Evolutionary conservation across 441 rosid genomes (phyloP), one percentile per base, ranked within the genome.

Genomic region (Adansonia rubrostipa): DNA sequence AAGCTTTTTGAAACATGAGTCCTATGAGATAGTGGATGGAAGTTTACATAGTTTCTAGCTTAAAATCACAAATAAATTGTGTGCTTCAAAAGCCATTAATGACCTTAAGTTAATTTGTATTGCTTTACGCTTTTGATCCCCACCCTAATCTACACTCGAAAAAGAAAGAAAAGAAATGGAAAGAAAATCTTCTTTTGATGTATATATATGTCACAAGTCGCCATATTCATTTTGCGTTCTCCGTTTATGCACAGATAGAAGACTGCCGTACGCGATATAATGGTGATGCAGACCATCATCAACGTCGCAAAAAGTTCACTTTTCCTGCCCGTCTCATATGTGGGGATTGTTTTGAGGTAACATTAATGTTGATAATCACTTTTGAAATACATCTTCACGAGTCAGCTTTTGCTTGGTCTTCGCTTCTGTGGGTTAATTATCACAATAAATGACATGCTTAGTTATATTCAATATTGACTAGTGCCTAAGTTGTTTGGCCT

Each of bases 321-420:
- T 96, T 96, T 82, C 99, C 97, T 5, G 98, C 98, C 15, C 98
- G 94, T 61, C 94, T 96, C 73, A 72, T 93, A 57, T 94, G 98
- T 36, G 99, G 96, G 36, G 98, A 94, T 84, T 96, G 99, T 88
- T 96, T 77, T 84, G 99, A 96, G 96, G 99, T 94, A 84, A 85
- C 65, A 73, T 9, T 24, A 65, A 57, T 44, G 56, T 44, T 72
- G 24, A 33, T 28, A 9, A 20, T 17, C 36, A 47, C 3, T 48
- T 54, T 51, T 22, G 57, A 63, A 61, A 50, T 40, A 14, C 67
- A 40, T 77, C 28, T 20, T 58, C 36, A 11, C 11, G 22, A 22
- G 44, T 8, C 19, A 48, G 42, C 48, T 74, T 19, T 28, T 28
- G 8, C 47, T 33, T 65, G 8, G 54, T 62, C 48, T 73, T 19